A percentile compares a stretch with the other conserved stretches of the same genome.
Conservation (phyloP, 2,329 filamentous ascomycete genomes). For the Ophiostoma fasciatum region DNA sequence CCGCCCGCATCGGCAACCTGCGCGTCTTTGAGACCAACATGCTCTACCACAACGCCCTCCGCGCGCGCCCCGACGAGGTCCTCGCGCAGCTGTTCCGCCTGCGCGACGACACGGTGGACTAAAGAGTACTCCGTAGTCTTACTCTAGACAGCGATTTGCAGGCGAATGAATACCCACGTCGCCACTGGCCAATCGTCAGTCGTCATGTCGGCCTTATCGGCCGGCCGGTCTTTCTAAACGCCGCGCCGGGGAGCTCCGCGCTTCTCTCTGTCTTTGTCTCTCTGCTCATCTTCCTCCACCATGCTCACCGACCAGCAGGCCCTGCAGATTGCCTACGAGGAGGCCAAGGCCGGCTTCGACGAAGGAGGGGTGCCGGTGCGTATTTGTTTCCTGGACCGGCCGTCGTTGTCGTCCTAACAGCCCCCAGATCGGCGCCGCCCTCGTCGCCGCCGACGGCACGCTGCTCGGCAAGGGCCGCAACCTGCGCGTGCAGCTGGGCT, state of each 20-base stretch:
- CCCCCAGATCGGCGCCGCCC: conserved; percentile 33
- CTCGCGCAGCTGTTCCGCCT: conserved; percentile 61
- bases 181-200: too few species aligned
- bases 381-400: too few species aligned
- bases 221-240: too few species aligned
- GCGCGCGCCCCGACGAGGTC: conserved; percentile 60
- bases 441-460: conserved; percentile 54
- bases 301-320: conserved; percentile 11
- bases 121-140: too few species aligned
- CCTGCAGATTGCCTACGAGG: conserved; percentile 26
- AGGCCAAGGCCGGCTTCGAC: conserved; percentile 27
- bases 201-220: too few species aligned
- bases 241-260: background rate
- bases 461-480: conserved; percentile 62
- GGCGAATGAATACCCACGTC: too few species aligned
- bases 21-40: conserved; percentile 76
- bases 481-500: conserved; percentile 58
- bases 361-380: conserved; percentile 35
- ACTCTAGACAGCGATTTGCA: too few species aligned
- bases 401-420: too few species aligned
- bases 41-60: conserved; percentile 75
- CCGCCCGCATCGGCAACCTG: conserved; percentile 55
- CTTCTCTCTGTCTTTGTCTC: background rate
- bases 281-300: background rate
- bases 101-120: conserved; percentile 53